These are phyloP conservation scores for Amanita rimosa DNA, from an alignment of 768 basidiomycete genomes.

Conservation along the genomic window DNA sequence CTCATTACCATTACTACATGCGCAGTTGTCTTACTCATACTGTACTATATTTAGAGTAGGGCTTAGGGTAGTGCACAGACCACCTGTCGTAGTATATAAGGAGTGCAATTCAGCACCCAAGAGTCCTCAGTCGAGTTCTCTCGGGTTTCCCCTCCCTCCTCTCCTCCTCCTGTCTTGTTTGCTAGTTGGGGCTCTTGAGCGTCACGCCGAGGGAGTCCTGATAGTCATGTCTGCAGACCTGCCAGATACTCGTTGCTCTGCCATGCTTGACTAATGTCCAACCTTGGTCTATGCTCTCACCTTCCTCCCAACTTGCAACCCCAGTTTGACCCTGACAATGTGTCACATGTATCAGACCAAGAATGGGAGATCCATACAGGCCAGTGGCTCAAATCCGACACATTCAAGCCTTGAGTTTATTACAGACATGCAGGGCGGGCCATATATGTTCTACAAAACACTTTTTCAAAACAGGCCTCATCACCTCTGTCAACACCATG, in stretches of 20 bases:
- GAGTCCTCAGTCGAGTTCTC: too few species aligned
- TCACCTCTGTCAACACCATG: constrained; percentile 39
- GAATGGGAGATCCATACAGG: constrained; percentile 79
- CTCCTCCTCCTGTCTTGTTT: too few species aligned
- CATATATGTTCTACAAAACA: constrained; percentile 51
- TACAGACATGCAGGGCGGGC: constrained; percentile 43
- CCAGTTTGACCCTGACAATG: constrained; percentile 13
- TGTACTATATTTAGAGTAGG: too few species aligned
- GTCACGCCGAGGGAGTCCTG: too few species aligned
- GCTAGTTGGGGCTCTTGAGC: too few species aligned
- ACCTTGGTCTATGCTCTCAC: constrained; percentile 23
- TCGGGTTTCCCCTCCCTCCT: too few species aligned
- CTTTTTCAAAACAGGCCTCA: constrained; percentile 60
- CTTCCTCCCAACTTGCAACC: constrained; percentile 23
- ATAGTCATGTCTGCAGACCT: constrained; percentile 9
- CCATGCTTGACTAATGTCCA: constrained; percentile 10
- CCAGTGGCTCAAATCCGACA: constrained; percentile 13
- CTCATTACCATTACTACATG: too few species aligned
- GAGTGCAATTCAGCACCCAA: too few species aligned
- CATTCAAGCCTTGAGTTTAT: not conserved
- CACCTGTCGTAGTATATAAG: too few species aligned
- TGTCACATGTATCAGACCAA: constrained; percentile 41
- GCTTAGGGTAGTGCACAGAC: too few species aligned
- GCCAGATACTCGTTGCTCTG: too few species aligned
- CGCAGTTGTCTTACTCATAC: too few species aligned